Percentiles rank a stretch among this genome's conserved stretches.
Conservation (phyloP, 2,329 filamentous ascomycete genomes). For the Nigrospora oryzae region DNA sequence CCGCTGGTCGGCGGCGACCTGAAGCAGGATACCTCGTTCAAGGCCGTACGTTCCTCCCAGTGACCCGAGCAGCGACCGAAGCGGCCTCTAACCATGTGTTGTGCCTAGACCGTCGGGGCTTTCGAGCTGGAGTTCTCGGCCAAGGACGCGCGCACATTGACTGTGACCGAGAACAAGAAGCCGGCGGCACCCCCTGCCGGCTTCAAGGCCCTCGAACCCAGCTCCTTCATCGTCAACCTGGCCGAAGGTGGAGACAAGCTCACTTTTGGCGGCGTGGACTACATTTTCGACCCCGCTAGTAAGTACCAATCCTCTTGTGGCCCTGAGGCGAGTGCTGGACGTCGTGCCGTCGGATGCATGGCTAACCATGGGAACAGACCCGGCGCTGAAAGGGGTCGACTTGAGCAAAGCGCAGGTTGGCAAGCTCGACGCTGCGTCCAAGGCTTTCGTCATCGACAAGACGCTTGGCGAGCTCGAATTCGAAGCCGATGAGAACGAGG, state of each 20-base stretch:
- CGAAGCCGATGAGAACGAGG: constrained; percentile 30
- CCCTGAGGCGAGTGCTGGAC: background rate
- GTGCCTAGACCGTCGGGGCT: constrained; percentile 1
- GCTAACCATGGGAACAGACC: background rate
- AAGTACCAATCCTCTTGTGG: constrained; percentile 6
- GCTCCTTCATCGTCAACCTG: constrained; percentile 25
- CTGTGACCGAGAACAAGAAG: constrained; percentile 26
- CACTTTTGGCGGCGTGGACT: constrained; percentile 30
- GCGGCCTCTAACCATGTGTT: background rate
- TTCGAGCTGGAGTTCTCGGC: constrained; percentile 32
- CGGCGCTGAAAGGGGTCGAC: constrained; percentile 19
- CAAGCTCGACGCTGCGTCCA: constrained; percentile 23
- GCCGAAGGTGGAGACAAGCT: constrained; percentile 19
- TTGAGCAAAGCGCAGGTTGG: constrained; percentile 26
- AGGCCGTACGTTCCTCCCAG: background rate
- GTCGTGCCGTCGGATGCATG: too few species aligned
- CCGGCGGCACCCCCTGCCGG: constrained; percentile 24
- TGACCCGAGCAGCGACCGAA: too few species aligned
- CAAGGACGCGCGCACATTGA: constrained; percentile 19
- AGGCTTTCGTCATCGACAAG: constrained; percentile 25
- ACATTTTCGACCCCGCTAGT: constrained; percentile 24
- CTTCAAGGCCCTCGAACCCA: constrained; percentile 26
- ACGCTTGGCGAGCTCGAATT: constrained; percentile 30
- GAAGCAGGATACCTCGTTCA: constrained; percentile 1
- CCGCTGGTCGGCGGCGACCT: background rate